Evolutionary conservation across 2,329 filamentous ascomycete species (phyloP).

Genomic region (Ascochyta rabiei): DNA sequence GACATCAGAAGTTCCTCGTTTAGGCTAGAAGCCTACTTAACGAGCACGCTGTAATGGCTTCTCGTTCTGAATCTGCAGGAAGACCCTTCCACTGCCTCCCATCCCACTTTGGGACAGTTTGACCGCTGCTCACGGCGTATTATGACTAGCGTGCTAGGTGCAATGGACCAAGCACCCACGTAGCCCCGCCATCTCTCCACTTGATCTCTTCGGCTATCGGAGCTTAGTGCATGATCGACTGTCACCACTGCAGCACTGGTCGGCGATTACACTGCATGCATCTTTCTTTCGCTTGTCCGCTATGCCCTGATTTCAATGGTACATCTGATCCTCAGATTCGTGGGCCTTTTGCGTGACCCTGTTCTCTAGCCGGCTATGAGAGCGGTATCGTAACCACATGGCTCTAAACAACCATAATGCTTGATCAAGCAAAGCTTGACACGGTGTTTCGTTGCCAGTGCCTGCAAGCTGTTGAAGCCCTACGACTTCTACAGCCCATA

Average conservation of each 20-base stretch:
- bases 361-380: neutral
- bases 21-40: neutral
- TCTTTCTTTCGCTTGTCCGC: neutral
- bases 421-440: too few species aligned
- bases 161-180: neutral
- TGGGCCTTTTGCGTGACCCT: neutral
- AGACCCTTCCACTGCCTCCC: neutral
- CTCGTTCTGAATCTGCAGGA: neutral
- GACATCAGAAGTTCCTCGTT: neutral
- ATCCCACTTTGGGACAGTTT: neutral
- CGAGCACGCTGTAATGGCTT: neutral
- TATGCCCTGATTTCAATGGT: neutral
- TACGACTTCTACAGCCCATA: too few species aligned
- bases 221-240: neutral
- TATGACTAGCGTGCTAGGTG: neutral
- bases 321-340: neutral
- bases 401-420: too few species aligned
- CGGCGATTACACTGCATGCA: slow-evolving; percentile 7
- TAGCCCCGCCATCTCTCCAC: neutral
- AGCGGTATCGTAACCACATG: too few species aligned
- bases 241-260: slow-evolving; percentile 4
- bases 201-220: neutral
- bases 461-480: too few species aligned
- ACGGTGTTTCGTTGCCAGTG: too few species aligned
- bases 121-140: neutral